Evolutionary conservation across 2,329 filamentous ascomycete genomes (phyloP), one percentile per base, ranked within the genome.

Genomic region (Albophoma yamanashiensis): DNA sequence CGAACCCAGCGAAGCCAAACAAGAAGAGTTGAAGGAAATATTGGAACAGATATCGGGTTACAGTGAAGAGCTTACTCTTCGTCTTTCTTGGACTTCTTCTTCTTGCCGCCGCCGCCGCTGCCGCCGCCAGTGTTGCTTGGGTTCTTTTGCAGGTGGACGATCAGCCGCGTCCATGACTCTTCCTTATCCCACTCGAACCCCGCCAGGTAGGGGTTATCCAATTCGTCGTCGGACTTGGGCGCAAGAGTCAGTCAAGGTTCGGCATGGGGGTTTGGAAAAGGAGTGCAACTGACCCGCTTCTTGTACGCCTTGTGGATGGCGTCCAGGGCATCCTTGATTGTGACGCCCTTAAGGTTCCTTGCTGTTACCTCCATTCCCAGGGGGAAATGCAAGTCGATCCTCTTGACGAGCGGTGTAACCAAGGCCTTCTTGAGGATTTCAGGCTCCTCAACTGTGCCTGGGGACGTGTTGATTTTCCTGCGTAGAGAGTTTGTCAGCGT

Each of bases 171-270:
- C 87, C 91, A 96, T 71, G 86, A 91, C 76, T 96, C 91, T 67
- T 96, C 89, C 74, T 89, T 90, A 77, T 96, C 89, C 92, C 92
- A 97, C 81, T 96, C 92, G 79, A 97, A 97, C 66, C 93, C 93
- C 69, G 88, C 88, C 67, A 97, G 87, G 81, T 92, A 91, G 64
- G 92, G 91, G 66, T 84, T 81, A 60, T 93, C 89, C 63, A 97
- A 82, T 75, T 97, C 93, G 73, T 97, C 93, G 70, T 97, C 93
- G 62, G 88, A 83, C 92, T 96, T 14, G 20, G 22, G 58, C 58
- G 58, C 63, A 50, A 65, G 52, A 34, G 31, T 36, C 9, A 59
- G 59, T 36, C 34, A 27, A 4, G 17, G 17, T 14, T 27, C 20
- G 47, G 14, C 17, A 20, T 22, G 31, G 31, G 4, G 4, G 20